Conservation (phyloP, 163 green algal genomes). For the Prototheca cutis region DNA sequence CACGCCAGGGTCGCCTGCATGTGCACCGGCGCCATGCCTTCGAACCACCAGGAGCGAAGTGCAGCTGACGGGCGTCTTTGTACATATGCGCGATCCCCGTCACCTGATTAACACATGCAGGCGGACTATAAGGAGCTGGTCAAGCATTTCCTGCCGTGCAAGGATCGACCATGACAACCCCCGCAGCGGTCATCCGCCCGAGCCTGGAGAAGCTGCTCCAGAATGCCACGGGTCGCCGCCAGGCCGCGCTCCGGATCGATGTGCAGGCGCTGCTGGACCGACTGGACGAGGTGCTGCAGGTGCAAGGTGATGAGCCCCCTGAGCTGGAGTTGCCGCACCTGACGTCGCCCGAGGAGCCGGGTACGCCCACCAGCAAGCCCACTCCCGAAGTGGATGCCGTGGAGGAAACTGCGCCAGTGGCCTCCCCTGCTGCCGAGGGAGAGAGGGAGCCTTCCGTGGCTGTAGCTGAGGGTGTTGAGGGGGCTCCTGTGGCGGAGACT, state of each 20-base stretch:
- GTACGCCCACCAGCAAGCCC: no score
- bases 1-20: background rate
- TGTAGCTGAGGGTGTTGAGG: no score
- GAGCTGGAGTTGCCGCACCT: background rate
- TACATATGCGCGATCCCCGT: background rate
- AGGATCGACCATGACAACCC: conserved; percentile 2
- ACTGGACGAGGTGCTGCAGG: conserved; percentile 19
- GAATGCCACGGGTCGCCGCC: conserved; percentile 34
- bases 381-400: no score
- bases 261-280: conserved; percentile 32
- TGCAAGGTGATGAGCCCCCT: conserved; percentile 1
- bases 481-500: no score
- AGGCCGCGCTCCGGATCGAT: conserved; percentile 41
- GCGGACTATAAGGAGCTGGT: conserved; percentile 12
- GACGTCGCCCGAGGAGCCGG: background rate
- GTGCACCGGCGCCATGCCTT: no score
- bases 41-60: no score
- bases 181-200: conserved; percentile 28
- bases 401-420: no score
- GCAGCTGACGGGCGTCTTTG: no score
- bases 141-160: conserved; percentile 12
- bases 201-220: conserved; percentile 45
- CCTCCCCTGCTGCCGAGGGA: no score
- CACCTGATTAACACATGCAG: conserved; percentile 8
- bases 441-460: no score